These are phyloP conservation scores for Aspergillus affinis DNA, from an alignment of 495 filamentous ascomycete species.

Conservation along the genomic window DNA sequence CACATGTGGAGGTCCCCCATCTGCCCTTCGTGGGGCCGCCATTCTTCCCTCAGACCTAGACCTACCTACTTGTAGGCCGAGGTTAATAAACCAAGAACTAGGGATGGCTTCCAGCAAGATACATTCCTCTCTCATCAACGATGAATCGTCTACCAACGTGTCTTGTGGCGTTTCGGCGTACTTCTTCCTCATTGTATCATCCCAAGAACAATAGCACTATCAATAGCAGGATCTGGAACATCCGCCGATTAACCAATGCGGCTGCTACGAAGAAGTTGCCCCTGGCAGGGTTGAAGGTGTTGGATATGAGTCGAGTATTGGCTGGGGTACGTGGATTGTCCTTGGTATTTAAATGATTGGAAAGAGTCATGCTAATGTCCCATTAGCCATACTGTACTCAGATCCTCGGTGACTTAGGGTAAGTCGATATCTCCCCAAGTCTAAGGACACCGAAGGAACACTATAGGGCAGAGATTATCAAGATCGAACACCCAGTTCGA, in stretches of 20 bases:
- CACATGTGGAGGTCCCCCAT: background rate
- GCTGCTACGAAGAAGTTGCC: constrained; percentile 17
- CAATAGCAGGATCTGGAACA: background rate
- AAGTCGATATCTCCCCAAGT: background rate
- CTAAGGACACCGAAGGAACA: background rate
- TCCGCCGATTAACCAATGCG: background rate
- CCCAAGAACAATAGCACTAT: background rate
- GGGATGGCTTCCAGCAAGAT: background rate
- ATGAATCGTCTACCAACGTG: too few relatives aligned
- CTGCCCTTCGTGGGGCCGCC: background rate
- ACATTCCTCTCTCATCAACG: background rate
- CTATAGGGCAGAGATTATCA: constrained; percentile 87
- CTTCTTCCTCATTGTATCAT: too few relatives aligned
- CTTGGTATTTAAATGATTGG: background rate
- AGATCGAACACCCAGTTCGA: constrained; percentile 86
- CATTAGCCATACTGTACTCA: constrained; percentile 17
- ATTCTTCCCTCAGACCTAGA: background rate
- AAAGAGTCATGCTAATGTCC: background rate
- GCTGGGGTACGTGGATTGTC: constrained; percentile 18
- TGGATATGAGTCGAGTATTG: constrained; percentile 25
- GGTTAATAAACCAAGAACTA: too few relatives aligned
- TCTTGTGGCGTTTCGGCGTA: background rate
- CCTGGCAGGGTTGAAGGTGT: constrained; percentile 20
- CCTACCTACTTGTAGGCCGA: background rate
- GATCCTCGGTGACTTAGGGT: constrained; percentile 16